Percentiles rank a stretch among this genome's conserved stretches.
Conservation (phyloP, 768 basidiomycete genomes). For the Phylloporus sp. region DNA sequence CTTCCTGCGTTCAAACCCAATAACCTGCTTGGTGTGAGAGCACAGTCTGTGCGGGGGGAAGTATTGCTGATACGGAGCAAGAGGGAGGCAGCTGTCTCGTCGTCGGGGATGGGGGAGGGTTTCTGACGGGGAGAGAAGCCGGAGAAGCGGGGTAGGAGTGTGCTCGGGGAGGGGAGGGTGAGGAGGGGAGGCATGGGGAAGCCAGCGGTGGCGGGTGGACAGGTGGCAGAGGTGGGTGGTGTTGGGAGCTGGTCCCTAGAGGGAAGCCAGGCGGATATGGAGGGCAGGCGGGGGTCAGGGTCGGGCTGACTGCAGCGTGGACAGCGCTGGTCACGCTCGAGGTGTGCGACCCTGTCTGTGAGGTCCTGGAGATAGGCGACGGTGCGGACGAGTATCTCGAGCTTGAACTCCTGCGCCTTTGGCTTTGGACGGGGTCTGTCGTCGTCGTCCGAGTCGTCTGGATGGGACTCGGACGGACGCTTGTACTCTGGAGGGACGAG, state of each 20-base stretch:
- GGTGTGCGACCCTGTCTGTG: conserved; percentile 45
- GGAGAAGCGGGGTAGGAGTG: conserved; percentile 19
- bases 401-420: conserved; percentile 77
- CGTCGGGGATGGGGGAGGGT: conserved; percentile 44
- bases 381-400: conserved; percentile 82
- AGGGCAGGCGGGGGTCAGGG: conserved; percentile 45
- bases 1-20: conserved; percentile 19
- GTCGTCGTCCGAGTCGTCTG: conserved; percentile 31
- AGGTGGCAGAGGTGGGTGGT: conserved; percentile 52
- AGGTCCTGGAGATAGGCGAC: conserved; percentile 75
- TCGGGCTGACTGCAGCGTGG: conserved; percentile 18
- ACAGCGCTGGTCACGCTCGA: conserved; percentile 34
- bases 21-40: conserved; percentile 26
- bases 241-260: conserved; percentile 44
- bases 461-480: conserved; percentile 24
- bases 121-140: conserved; percentile 19
- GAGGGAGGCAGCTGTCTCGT: conserved; percentile 65
- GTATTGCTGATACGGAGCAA: conserved; percentile 53
- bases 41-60: conserved; percentile 15
- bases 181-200: conserved; percentile 38
- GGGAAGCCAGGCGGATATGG: conserved; percentile 67
- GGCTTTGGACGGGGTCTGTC: conserved; percentile 30
- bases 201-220: conserved; percentile 36
- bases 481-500: conserved; percentile 67
- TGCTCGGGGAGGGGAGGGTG: conserved; percentile 34